Conservation (phyloP, 805 yeast genomes). For the Ogataea pignaliae region DNA sequence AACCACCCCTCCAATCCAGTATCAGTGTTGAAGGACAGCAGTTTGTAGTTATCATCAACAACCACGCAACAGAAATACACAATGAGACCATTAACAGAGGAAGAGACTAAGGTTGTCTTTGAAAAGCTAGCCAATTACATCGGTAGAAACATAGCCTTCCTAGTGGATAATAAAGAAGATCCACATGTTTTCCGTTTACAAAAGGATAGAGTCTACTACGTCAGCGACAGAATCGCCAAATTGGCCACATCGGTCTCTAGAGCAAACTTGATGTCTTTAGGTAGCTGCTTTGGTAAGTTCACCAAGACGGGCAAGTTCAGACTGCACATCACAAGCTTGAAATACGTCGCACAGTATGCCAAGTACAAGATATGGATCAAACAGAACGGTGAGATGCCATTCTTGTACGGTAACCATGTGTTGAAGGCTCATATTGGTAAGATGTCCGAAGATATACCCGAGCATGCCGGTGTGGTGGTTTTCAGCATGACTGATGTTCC, state of each 20-base stretch:
- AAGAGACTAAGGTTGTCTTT: constrained; percentile 92
- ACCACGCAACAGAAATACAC: not conserved
- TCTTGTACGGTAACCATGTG: constrained; percentile 92
- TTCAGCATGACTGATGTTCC: constrained; percentile 91
- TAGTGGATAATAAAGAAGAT: constrained; percentile 79
- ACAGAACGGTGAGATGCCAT: constrained; percentile 98
- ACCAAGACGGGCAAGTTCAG: constrained; percentile 97
- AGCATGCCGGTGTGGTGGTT: constrained; percentile 92
- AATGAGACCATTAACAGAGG: constrained; percentile 96
- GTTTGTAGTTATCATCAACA: too few relatives aligned
- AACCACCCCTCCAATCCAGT: too few relatives aligned
- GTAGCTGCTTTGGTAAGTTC: constrained; percentile 92
- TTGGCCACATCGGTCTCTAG: constrained; percentile 90
- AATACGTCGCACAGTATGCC: constrained; percentile 79
- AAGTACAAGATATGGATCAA: constrained; percentile 95
- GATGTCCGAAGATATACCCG: constrained; percentile 96
- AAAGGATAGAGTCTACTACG: constrained; percentile 94
- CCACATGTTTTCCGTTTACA: constrained; percentile 95
- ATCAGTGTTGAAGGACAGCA: too few relatives aligned
- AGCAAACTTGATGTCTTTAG: constrained; percentile 85
- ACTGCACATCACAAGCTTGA: constrained; percentile 87
- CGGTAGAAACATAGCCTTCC: constrained; percentile 88
- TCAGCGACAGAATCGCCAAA: constrained; percentile 74
- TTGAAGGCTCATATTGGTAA: constrained; percentile 95
- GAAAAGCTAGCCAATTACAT: constrained; percentile 95